A percentile compares a stretch with the other conserved stretches of the same genome.
These are phyloP conservation scores for Punica granatum DNA, from an alignment of 345 rosid genomes.

Conservation along the genomic window DNA sequence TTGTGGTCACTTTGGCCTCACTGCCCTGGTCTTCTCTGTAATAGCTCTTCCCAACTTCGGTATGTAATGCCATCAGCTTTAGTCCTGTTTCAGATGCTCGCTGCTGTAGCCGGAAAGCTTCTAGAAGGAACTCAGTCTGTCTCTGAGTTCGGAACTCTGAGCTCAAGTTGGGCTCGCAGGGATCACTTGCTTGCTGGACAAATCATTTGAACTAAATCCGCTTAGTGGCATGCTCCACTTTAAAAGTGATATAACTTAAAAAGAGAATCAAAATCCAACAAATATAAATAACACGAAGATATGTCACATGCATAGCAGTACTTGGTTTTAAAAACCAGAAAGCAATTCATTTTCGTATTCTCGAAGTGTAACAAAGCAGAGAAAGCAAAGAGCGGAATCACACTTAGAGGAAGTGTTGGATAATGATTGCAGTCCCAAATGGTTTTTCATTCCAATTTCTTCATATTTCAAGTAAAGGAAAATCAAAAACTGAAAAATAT, in stretches of 20 bases:
- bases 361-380: background rate
- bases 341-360: too few species aligned
- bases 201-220: background rate
- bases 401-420: background rate
- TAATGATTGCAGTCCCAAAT: background rate
- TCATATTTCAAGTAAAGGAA: background rate
- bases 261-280: too few species aligned
- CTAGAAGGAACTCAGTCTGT: conserved; percentile 82
- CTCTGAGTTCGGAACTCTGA: conserved; percentile 70
- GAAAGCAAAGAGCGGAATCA: background rate
- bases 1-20: conserved; percentile 37
- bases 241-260: too few species aligned
- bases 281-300: too few species aligned
- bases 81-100: conserved; percentile 74
- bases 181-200: conserved; percentile 70
- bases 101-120: conserved; percentile 73
- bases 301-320: too few species aligned
- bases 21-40: conserved; percentile 41
- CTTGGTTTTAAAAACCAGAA: too few species aligned
- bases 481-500: too few species aligned
- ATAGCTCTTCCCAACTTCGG: conserved; percentile 55
- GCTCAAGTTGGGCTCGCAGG: conserved; percentile 56
- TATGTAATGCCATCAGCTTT: conserved; percentile 58
- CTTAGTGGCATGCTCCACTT: background rate
- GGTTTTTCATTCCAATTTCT: background rate